These are phyloP conservation scores for Podospora pseudoanserina DNA, from an alignment of 495 filamentous ascomycete genomes.

Conservation along the genomic window DNA sequence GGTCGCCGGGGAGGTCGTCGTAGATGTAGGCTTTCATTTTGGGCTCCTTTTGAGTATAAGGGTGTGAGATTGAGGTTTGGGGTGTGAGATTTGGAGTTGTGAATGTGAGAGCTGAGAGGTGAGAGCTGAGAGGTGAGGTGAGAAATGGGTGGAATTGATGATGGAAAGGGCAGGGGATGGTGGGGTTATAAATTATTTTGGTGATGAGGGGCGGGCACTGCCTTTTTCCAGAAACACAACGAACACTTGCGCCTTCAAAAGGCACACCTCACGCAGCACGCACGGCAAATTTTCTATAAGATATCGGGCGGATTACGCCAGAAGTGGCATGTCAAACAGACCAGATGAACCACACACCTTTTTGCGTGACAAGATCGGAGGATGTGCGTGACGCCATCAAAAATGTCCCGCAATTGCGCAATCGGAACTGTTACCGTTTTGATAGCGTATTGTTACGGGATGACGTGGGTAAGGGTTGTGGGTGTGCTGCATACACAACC, in stretches of 20 bases:
- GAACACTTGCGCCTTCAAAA: background rate
- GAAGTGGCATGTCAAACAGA: background rate
- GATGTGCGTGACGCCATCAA: background rate
- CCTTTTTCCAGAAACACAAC: background rate
- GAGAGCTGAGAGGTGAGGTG: background rate
- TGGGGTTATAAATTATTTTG: constrained; percentile 2
- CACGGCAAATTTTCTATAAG: background rate
- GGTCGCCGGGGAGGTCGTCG: constrained; percentile 80
- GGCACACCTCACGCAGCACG: background rate
- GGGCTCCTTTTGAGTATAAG: background rate
- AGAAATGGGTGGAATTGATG: background rate
- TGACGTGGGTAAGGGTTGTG: background rate
- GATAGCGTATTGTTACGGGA: background rate
- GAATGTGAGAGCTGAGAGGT: background rate
- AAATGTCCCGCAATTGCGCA: constrained; percentile 5
- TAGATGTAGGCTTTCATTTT: constrained; percentile 82
- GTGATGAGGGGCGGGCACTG: background rate
- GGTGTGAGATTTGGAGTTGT: background rate
- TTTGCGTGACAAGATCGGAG: background rate
- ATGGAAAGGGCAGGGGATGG: background rate
- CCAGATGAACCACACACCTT: background rate
- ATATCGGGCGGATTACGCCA: background rate
- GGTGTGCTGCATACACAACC: background rate
- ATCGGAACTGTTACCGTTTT: background rate
- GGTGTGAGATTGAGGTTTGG: background rate